Conservation (phyloP, 345 rosid species). For the Theobroma cacao region DNA sequence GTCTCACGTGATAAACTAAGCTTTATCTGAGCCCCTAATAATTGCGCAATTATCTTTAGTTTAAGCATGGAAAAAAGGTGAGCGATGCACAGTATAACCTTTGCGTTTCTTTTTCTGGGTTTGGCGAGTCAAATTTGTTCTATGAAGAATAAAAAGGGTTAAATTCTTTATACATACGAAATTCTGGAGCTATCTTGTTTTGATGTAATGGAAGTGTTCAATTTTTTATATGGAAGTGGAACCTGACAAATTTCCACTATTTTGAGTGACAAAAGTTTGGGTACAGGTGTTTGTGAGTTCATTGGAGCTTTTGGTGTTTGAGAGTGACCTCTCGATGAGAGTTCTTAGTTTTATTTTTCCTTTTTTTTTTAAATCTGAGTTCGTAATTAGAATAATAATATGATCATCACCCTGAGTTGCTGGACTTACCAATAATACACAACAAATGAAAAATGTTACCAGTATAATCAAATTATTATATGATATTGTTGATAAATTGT, state of each 20-base stretch:
- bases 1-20: conserved; percentile 36
- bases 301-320: neutral
- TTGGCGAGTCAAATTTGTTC: neutral
- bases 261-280: neutral
- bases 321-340: conserved; percentile 1
- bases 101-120: neutral
- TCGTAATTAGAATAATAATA: neutral
- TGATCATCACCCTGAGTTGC: neutral
- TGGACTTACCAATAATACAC: too few relatives aligned
- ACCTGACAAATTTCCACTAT: conserved; percentile 19
- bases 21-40: neutral
- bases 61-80: neutral
- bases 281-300: neutral
- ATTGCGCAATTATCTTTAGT: neutral
- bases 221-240: conserved; percentile 14
- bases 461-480: too few relatives aligned
- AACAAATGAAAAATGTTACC: too few relatives aligned
- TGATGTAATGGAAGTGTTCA: conserved; percentile 29
- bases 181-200: neutral
- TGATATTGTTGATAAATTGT: too few relatives aligned
- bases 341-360: neutral
- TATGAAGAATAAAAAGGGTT: neutral
- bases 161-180: neutral
- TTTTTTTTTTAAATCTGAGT: neutral
- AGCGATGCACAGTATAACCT: neutral